These are phyloP conservation scores for Piloderma croceum DNA, from an alignment of 768 basidiomycete species.

Conservation along the genomic window DNA sequence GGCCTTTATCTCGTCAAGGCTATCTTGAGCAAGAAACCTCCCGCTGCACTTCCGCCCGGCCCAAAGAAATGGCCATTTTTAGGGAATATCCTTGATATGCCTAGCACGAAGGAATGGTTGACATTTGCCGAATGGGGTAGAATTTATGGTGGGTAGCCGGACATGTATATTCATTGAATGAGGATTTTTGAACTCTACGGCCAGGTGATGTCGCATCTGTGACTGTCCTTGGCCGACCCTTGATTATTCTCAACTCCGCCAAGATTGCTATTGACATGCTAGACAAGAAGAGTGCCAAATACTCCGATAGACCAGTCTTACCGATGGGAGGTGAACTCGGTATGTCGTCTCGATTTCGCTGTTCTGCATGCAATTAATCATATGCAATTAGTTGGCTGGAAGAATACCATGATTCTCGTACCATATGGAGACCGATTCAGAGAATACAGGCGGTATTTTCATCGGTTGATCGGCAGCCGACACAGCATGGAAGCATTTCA, in stretches of 20 bases:
- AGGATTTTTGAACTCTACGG: neutral
- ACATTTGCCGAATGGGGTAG: constrained; percentile 38
- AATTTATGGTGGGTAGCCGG: constrained; percentile 29
- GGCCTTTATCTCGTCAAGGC: no score
- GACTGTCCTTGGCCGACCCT: constrained; percentile 36
- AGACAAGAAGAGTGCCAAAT: constrained; percentile 45
- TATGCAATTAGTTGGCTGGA: constrained; percentile 60
- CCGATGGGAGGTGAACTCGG: constrained; percentile 34
- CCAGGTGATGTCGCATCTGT: constrained; percentile 29
- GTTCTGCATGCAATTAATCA: no score
- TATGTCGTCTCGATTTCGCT: no score
- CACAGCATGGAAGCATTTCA: constrained; percentile 38
- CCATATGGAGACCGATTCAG: constrained; percentile 55
- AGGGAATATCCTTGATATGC: constrained; percentile 41
- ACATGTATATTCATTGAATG: neutral
- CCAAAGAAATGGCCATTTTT: constrained; percentile 38
- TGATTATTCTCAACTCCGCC: constrained; percentile 40
- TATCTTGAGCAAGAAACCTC: no score
- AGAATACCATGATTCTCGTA: constrained; percentile 48
- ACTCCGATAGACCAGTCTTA: constrained; percentile 48
- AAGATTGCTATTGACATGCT: constrained; percentile 42
- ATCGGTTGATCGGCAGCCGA: constrained; percentile 43
- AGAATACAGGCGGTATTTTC: constrained; percentile 47
- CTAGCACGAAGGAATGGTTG: constrained; percentile 37
- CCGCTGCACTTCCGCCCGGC: constrained; percentile 38